These are phyloP conservation scores for Pascua sp. DNA, from an alignment of 1,284 basidiomycete genomes.

Conservation along the genomic window DNA sequence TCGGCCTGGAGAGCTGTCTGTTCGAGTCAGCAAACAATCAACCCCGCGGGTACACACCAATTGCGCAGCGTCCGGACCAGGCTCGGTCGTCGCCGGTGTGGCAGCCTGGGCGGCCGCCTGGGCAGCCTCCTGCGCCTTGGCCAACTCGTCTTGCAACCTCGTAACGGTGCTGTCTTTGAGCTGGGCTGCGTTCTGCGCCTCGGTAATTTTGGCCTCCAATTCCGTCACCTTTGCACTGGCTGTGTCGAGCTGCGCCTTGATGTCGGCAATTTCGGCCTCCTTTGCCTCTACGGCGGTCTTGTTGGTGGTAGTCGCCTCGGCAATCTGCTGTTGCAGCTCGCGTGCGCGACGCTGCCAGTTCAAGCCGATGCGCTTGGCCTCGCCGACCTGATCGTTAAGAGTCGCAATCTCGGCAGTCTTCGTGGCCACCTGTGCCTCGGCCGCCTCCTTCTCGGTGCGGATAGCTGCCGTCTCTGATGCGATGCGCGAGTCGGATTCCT, in stretches of 20 bases:
- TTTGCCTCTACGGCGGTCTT: constrained; percentile 20
- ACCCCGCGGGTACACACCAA: constrained; percentile 19
- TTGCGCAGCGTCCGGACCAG: constrained; percentile 14
- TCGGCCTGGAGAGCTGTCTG: constrained; percentile 25
- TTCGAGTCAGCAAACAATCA: neutral
- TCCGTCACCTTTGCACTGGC: constrained; percentile 29
- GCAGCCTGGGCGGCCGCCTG: constrained; percentile 1
- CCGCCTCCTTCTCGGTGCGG: constrained; percentile 35
- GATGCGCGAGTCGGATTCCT: constrained; percentile 35
- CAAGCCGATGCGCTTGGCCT: constrained; percentile 31
- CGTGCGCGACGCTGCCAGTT: constrained; percentile 37
- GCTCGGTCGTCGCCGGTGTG: neutral
- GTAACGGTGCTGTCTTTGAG: constrained; percentile 33
- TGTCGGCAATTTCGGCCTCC: constrained; percentile 21
- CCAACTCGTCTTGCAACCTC: constrained; percentile 34
- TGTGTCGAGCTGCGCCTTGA: constrained; percentile 27
- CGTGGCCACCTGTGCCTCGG: constrained; percentile 27
- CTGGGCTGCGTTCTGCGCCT: constrained; percentile 18
- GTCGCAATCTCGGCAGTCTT: constrained; percentile 28
- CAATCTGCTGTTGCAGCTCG: constrained; percentile 8
- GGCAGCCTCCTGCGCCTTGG: constrained; percentile 12
- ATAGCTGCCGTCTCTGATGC: constrained; percentile 31
- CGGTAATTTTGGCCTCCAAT: constrained; percentile 30
- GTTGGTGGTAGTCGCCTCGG: constrained; percentile 1
- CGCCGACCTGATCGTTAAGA: constrained; percentile 24